Conservation (phyloP, 2,329 filamentous ascomycete species). For the Colletotrichum chlorophyti region DNA sequence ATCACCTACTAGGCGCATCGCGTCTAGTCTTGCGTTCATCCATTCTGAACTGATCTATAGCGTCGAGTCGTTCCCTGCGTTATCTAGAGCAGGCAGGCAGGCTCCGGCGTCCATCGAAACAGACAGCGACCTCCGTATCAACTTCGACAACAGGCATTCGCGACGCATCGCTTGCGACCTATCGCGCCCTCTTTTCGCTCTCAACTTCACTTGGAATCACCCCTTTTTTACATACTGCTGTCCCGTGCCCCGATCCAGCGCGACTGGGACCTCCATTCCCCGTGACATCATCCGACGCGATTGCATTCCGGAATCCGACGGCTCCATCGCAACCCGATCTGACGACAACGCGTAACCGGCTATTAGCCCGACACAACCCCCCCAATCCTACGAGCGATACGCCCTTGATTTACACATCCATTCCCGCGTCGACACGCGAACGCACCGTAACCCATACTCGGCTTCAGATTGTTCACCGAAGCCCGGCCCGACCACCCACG, state of each 20-base stretch:
- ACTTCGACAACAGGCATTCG: neutral
- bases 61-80: slow-evolving; percentile 27
- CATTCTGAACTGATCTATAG: slow-evolving; percentile 25
- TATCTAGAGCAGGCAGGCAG: slow-evolving; percentile 16
- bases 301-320: slow-evolving; percentile 14
- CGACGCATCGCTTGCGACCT: slow-evolving; percentile 13
- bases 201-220: slow-evolving; percentile 7
- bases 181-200: slow-evolving; percentile 2
- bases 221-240: slow-evolving; percentile 6
- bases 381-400: neutral
- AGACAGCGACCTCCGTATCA: slow-evolving; percentile 16
- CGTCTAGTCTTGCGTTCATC: slow-evolving; percentile 30
- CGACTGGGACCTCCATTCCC: slow-evolving; percentile 24
- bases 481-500: slow-evolving; percentile 19
- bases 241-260: slow-evolving; percentile 15
- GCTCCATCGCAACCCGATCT: slow-evolving; percentile 21
- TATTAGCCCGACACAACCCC: slow-evolving; percentile 18
- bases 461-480: slow-evolving; percentile 12
- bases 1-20: slow-evolving; percentile 30
- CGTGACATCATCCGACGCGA: slow-evolving; percentile 30
- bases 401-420: neutral
- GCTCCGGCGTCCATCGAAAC: slow-evolving; percentile 16
- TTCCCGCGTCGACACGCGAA: slow-evolving; percentile 5
- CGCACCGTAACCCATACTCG: neutral
- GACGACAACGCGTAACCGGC: slow-evolving; percentile 23